Evolutionary conservation across 495 filamentous ascomycete species (phyloP).

Genomic region (Melanomma pulvis-pyrius): DNA sequence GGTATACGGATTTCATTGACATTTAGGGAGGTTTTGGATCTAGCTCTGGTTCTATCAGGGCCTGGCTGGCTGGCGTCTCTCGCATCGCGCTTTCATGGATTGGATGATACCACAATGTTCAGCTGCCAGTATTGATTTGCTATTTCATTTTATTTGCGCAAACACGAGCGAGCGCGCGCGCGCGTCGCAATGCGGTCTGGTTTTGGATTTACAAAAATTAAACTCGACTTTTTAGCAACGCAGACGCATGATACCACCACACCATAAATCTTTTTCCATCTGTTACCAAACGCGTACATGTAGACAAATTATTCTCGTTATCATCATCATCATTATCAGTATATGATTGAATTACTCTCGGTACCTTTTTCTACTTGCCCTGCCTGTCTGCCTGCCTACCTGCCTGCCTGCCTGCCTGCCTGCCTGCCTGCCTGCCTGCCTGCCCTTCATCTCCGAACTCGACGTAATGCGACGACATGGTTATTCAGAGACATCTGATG

Average conservation of each 20-base stretch:
- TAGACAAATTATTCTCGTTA: not conserved
- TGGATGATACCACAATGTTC: conserved; percentile 13
- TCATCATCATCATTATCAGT: not conserved
- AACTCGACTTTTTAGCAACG: too few relatives aligned
- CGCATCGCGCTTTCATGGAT: not conserved
- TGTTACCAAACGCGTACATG: not conserved
- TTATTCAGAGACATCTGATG: too few relatives aligned
- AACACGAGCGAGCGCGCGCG: not conserved
- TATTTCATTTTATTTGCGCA: not conserved
- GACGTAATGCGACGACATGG: too few relatives aligned
- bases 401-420: not conserved
- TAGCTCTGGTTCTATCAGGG: not conserved
- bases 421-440: not conserved
- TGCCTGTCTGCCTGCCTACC: not conserved
- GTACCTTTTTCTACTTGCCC: not conserved
- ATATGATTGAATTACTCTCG: not conserved
- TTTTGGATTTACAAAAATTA: not conserved
- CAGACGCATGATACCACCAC: not conserved
- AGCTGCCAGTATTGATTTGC: not conserved
- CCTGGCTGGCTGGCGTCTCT: not conserved
- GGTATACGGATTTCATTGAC: not conserved
- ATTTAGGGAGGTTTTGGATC: not conserved
- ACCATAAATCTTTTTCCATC: not conserved
- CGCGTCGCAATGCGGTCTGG: not conserved
- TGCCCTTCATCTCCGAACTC: too few relatives aligned